Evolutionary conservation across 352 stramenopile species (phyloP).

Genomic region (Phytophthora capsici): DNA sequence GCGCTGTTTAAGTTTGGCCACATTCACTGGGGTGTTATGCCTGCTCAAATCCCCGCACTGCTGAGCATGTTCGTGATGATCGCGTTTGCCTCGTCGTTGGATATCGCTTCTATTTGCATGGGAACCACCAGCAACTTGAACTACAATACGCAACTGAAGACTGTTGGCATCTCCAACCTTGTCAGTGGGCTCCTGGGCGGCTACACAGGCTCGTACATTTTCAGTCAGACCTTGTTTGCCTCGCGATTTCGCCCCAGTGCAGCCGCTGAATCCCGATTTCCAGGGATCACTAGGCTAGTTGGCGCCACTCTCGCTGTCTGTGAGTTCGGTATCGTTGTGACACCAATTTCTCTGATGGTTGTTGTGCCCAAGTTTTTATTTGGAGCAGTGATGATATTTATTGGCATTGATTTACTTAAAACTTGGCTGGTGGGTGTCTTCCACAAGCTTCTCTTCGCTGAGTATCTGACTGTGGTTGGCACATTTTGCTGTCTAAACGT

Average conservation of each 20-base stretch:
- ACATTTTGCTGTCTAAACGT: conserved; percentile 93
- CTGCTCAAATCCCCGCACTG: conserved; percentile 67
- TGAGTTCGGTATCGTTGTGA: conserved; percentile 68
- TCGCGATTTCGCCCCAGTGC: conserved; percentile 61
- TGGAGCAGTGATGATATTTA: conserved; percentile 96
- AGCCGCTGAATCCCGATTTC: conserved; percentile 38
- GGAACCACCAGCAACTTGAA: conserved; percentile 92
- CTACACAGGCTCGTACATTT: conserved; percentile 93
- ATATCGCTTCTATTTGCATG: conserved; percentile 96
- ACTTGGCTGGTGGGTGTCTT: conserved; percentile 71
- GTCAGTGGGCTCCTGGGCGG: conserved; percentile 87
- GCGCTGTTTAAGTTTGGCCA: conserved; percentile 73
- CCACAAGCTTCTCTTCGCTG: conserved; percentile 64
- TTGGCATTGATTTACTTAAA: conserved; percentile 95
- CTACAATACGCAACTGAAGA: conserved; percentile 94
- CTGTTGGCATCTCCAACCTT: conserved; percentile 94
- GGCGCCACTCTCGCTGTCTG: conserved; percentile 61
- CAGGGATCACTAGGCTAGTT: conserved; percentile 68
- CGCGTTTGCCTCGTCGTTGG: conserved; percentile 93
- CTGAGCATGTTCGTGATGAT: conserved; percentile 96
- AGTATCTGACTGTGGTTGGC: conserved; percentile 91
- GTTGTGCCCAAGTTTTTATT: conserved; percentile 97
- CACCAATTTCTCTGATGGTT: conserved; percentile 91
- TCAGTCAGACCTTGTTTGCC: conserved; percentile 94
- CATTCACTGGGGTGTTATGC: conserved; percentile 83